These are phyloP conservation scores for Aspergillus sp. DNA, from an alignment of 2,329 filamentous ascomycete species.

Conservation along the genomic window DNA sequence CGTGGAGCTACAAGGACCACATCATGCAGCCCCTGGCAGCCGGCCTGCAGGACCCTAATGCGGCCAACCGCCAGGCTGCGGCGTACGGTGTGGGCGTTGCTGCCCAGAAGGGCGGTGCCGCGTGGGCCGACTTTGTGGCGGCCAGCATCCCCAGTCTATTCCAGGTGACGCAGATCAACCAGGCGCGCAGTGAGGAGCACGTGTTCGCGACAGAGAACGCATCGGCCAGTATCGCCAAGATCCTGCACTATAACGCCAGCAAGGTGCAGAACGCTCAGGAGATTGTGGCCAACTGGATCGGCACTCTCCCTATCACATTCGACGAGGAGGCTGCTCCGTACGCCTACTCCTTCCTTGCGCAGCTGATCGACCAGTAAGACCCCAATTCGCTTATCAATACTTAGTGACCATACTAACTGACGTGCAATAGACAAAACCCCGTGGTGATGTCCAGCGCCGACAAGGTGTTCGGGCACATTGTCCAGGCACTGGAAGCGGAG, in stretches of 20 bases:
- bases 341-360: slow-evolving; percentile 86
- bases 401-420: not conserved
- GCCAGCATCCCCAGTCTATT: slow-evolving; percentile 80
- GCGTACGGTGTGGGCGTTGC: slow-evolving; percentile 95
- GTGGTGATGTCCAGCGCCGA: slow-evolving; percentile 74
- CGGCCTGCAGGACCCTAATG: slow-evolving; percentile 81
- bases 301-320: slow-evolving; percentile 86
- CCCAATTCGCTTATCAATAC: slow-evolving; percentile 2
- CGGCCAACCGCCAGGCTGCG: slow-evolving; percentile 92
- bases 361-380: slow-evolving; percentile 92
- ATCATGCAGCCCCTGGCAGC: slow-evolving; percentile 85
- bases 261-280: slow-evolving; percentile 76
- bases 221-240: slow-evolving; percentile 94
- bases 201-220: slow-evolving; percentile 98
- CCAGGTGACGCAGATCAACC: slow-evolving; percentile 75
- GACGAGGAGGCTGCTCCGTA: slow-evolving; percentile 98
- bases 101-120: slow-evolving; percentile 82
- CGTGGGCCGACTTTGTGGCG: slow-evolving; percentile 86
- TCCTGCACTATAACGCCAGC: slow-evolving; percentile 82
- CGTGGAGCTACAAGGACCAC: slow-evolving; percentile 80
- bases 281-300: slow-evolving; percentile 81
- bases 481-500: slow-evolving; percentile 85
- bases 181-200: slow-evolving; percentile 86
- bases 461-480: slow-evolving; percentile 82
- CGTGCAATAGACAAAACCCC: slow-evolving; percentile 71